These are phyloP conservation scores for Boletus rubroflammeus DNA, from an alignment of 768 basidiomycete genomes.

Conservation along the genomic window DNA sequence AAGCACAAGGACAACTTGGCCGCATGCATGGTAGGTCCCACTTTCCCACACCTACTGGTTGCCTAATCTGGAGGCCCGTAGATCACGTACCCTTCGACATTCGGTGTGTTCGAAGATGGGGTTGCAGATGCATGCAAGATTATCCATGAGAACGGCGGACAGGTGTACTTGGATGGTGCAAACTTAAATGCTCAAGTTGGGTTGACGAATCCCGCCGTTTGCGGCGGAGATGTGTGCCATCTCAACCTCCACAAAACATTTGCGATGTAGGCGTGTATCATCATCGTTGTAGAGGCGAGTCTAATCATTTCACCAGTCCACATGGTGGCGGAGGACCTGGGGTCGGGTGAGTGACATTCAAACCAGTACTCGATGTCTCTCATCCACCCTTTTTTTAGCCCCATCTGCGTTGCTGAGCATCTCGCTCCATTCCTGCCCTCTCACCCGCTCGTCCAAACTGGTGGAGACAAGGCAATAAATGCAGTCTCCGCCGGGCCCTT, in stretches of 20 bases:
- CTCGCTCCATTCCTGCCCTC: slow-evolving; percentile 91
- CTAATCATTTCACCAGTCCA: slow-evolving; percentile 48
- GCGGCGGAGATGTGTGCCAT: slow-evolving; percentile 97
- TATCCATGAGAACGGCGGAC: slow-evolving; percentile 92
- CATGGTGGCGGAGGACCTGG: slow-evolving; percentile 98
- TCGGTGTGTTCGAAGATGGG: slow-evolving; percentile 95
- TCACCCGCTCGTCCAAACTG: slow-evolving; percentile 70
- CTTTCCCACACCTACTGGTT: slow-evolving; percentile 7
- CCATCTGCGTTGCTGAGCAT: slow-evolving; percentile 93
- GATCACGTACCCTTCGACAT: slow-evolving; percentile 98
- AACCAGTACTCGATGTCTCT: background rate
- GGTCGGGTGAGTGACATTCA: slow-evolving; percentile 60
- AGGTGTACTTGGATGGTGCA: slow-evolving; percentile 95
- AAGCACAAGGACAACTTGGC: slow-evolving; percentile 89
- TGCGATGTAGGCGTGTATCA: slow-evolving; percentile 62
- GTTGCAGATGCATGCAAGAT: slow-evolving; percentile 87
- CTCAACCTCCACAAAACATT: slow-evolving; percentile 98
- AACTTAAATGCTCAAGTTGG: slow-evolving; percentile 95
- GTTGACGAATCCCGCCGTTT: slow-evolving; percentile 87
- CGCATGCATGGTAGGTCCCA: slow-evolving; percentile 79
- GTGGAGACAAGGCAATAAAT: slow-evolving; percentile 69
- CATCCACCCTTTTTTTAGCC: slow-evolving; percentile 39
- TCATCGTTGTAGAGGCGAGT: background rate
- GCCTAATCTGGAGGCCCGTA: slow-evolving; percentile 28
- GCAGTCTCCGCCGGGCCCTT: slow-evolving; percentile 91